Percentiles rank a stretch among this genome's conserved stretches.
Evolutionary conservation across 1,139 yeast species (phyloP).

Genomic region (Kluyveromyces sp.): DNA sequence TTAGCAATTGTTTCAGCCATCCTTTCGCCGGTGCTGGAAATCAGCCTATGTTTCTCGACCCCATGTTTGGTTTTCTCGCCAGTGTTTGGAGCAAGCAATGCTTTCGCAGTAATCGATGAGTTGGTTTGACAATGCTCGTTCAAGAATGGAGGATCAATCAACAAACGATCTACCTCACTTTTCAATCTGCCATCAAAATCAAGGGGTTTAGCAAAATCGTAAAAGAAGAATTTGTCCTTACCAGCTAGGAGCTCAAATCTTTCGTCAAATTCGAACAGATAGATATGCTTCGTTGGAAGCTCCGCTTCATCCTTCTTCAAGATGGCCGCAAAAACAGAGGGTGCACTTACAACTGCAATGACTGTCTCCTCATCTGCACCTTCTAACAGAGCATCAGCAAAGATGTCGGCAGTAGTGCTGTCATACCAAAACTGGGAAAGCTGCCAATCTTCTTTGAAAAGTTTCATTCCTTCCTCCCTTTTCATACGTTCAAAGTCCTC

Average conservation of each 20-base stretch:
- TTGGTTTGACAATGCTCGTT: conserved; percentile 76
- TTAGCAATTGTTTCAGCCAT: conserved; percentile 56
- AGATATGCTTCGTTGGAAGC: conserved; percentile 61
- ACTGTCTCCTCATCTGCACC: conserved; percentile 69
- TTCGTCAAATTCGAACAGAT: conserved; percentile 68
- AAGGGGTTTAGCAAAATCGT: conserved; percentile 68
- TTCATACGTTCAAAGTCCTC: conserved; percentile 32
- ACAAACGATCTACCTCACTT: conserved; percentile 62
- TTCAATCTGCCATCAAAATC: conserved; percentile 51
- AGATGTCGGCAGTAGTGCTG: conserved; percentile 59
- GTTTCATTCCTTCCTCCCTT: conserved; percentile 44
- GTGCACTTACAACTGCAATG: conserved; percentile 77
- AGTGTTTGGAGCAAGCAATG: conserved; percentile 43
- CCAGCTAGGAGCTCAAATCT: conserved; percentile 73
- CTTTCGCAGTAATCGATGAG: conserved; percentile 62
- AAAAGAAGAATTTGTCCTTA: conserved; percentile 54
- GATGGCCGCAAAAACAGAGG: conserved; percentile 85
- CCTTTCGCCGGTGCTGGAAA: conserved; percentile 84
- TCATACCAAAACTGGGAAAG: conserved; percentile 86
- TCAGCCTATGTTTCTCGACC: conserved; percentile 42
- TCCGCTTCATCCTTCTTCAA: conserved; percentile 43
- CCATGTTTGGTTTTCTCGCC: conserved; percentile 36
- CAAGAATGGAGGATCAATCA: conserved; percentile 85
- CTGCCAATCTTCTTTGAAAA: conserved; percentile 89
- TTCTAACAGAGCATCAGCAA: conserved; percentile 64